Conservation (phyloP, 192 early-diverging fungal species). For the Podila verticillata region DNA sequence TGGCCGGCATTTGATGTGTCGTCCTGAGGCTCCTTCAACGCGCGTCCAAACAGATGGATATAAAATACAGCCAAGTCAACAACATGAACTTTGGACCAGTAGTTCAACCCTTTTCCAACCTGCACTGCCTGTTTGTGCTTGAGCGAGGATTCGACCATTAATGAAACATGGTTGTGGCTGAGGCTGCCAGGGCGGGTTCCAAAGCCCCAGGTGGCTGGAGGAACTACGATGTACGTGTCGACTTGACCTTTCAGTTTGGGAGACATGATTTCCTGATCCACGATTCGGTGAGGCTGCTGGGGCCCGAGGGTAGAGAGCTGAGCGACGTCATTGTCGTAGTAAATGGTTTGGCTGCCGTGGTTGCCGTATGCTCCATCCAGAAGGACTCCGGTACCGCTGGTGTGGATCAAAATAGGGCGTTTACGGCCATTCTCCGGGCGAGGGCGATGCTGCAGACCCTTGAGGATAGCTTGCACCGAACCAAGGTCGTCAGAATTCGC, state of each 20-base stretch:
- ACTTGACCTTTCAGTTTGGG: neutral
- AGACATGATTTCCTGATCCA: neutral
- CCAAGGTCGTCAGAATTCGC: slow-evolving; percentile 4
- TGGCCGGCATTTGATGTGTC: neutral
- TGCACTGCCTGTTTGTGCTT: slow-evolving; percentile 23
- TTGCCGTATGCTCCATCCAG: neutral
- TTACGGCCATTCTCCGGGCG: neutral
- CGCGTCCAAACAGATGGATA: slow-evolving; percentile 19
- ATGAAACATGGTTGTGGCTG: neutral
- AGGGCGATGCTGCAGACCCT: neutral
- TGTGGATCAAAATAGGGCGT: slow-evolving; percentile 1
- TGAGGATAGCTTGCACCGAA: slow-evolving; percentile 6
- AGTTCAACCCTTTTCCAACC: slow-evolving; percentile 31
- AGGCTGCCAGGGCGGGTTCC: neutral
- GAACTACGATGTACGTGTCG: neutral
- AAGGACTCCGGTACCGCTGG: neutral
- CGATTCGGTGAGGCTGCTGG: neutral
- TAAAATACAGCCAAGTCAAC: slow-evolving; percentile 36
- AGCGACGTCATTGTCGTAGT: neutral
- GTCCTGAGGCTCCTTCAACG: slow-evolving; percentile 29
- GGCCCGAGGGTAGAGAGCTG: neutral
- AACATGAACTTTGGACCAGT: slow-evolving; percentile 42
- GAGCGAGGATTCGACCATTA: neutral
- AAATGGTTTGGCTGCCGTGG: neutral
- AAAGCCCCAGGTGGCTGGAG: neutral